Percentiles rank a stretch among this genome's conserved stretches.
These are phyloP conservation scores for Brassica carinata DNA, from an alignment of 345 rosid genomes.

Conservation along the genomic window DNA sequence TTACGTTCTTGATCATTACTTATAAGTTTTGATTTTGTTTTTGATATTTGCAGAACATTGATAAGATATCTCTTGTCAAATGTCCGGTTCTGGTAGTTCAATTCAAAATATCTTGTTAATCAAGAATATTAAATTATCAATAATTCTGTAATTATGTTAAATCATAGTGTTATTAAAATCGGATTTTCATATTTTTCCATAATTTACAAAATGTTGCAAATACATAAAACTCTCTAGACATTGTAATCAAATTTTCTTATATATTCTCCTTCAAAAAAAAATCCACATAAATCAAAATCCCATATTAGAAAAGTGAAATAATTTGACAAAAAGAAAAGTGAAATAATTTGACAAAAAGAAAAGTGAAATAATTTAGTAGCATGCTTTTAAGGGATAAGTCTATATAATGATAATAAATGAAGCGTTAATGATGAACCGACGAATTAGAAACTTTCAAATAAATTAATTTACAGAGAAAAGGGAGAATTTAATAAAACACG, in stretches of 20 bases:
- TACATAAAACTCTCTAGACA: background rate
- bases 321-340: background rate
- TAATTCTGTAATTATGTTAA: background rate
- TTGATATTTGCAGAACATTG: constrained; percentile 66
- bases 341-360: too few species aligned
- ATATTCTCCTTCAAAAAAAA: background rate
- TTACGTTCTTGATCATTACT: background rate
- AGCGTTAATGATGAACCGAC: constrained; percentile 4
- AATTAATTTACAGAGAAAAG: background rate
- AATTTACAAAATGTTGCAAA: background rate
- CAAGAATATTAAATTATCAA: background rate
- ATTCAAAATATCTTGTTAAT: background rate
- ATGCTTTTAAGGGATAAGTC: background rate
- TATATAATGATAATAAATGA: background rate
- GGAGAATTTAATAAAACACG: constrained; percentile 21
- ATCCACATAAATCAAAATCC: background rate
- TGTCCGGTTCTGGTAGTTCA: constrained; percentile 76
- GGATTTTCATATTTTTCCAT: background rate
- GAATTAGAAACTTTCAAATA: constrained; percentile 1
- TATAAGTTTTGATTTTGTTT: constrained; percentile 23
- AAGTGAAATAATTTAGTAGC: background rate
- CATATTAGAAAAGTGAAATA: background rate
- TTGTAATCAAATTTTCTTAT: background rate
- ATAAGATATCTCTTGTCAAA: constrained; percentile 71
- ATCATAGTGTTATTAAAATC: background rate